phyloP scores from a whole-genome alignment of 1,284 basidiomycete genomes.

The Mycosarcoma mackinlayi region DNA sequence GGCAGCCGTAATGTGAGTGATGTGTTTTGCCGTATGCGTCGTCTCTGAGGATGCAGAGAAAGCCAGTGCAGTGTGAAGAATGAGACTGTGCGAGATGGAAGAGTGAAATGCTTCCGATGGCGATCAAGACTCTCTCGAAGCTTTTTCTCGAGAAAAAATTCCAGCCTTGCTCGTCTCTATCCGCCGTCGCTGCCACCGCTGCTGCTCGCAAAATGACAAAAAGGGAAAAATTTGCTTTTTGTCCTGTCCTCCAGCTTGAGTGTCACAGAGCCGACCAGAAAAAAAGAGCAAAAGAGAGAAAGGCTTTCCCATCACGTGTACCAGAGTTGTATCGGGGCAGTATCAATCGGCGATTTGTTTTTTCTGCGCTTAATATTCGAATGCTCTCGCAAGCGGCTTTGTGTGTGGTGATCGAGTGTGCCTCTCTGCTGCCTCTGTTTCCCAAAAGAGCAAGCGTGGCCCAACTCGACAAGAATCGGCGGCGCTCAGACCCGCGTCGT shows the following conservation, averaged over 20 bases:
- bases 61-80: too few species aligned
- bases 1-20: neutral
- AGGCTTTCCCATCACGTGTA: slow-evolving; percentile 21
- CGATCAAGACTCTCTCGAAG: slow-evolving; percentile 10
- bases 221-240: slow-evolving; percentile 34
- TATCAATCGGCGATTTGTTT: slow-evolving; percentile 9
- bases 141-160: neutral
- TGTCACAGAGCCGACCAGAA: neutral
- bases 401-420: slow-evolving; percentile 23
- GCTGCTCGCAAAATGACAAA: slow-evolving; percentile 4
- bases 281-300: slow-evolving; percentile 4
- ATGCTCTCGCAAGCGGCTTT: too few species aligned
- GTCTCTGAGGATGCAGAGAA: too few species aligned
- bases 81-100: too few species aligned
- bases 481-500: slow-evolving; percentile 46
- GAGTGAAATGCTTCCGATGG: neutral
- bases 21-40: too few species aligned
- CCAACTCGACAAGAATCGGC: too few species aligned
- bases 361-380: too few species aligned
- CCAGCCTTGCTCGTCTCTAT: too few species aligned
- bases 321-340: neutral
- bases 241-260: neutral
- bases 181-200: neutral
- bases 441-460: neutral
- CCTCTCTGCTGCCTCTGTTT: slow-evolving; percentile 6